These are phyloP conservation scores for Phytophthora capsici DNA, from an alignment of 352 stramenopile species.

Conservation along the genomic window DNA sequence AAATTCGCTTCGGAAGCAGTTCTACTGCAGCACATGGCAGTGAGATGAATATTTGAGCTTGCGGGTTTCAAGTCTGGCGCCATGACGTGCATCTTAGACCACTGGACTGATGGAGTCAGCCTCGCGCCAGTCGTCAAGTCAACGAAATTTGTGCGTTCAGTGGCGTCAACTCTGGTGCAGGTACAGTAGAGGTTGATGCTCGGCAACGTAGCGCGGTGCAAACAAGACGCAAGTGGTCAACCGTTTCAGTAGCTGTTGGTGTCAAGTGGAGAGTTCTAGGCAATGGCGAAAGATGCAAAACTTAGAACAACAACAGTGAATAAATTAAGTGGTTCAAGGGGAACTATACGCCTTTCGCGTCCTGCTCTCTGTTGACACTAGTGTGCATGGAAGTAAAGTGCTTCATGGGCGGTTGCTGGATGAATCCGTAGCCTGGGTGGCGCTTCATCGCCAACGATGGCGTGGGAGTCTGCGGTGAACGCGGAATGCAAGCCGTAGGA, in stretches of 20 bases:
- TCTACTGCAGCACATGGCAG: conserved; percentile 13
- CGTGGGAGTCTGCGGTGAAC: conserved; percentile 28
- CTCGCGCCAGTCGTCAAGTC: conserved; percentile 15
- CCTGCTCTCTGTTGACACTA: conserved; percentile 25
- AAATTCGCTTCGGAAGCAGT: too few relatives aligned
- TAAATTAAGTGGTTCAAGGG: conserved; percentile 40
- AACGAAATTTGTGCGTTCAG: conserved; percentile 14
- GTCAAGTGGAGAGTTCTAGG: neutral
- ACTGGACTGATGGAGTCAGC: neutral
- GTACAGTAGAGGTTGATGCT: conserved; percentile 2
- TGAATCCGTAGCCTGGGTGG: conserved; percentile 19
- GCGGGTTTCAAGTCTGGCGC: conserved; percentile 4
- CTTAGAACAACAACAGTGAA: conserved; percentile 30
- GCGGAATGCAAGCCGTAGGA: conserved; percentile 32
- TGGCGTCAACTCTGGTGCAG: conserved; percentile 6
- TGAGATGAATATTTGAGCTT: conserved; percentile 16
- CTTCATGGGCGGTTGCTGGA: conserved; percentile 17
- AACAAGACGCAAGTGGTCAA: conserved; percentile 18
- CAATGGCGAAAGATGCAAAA: conserved; percentile 4
- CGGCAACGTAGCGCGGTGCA: conserved; percentile 4
- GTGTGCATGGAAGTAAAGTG: conserved; percentile 18
- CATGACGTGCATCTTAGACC: conserved; percentile 18
- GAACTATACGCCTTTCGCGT: conserved; percentile 28
- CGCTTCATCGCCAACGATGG: conserved; percentile 28
- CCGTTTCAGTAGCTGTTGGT: conserved; percentile 23